phyloP scores from a whole-genome alignment of 164 flowering plant genomes.

The Berberis vulgaris region DNA sequence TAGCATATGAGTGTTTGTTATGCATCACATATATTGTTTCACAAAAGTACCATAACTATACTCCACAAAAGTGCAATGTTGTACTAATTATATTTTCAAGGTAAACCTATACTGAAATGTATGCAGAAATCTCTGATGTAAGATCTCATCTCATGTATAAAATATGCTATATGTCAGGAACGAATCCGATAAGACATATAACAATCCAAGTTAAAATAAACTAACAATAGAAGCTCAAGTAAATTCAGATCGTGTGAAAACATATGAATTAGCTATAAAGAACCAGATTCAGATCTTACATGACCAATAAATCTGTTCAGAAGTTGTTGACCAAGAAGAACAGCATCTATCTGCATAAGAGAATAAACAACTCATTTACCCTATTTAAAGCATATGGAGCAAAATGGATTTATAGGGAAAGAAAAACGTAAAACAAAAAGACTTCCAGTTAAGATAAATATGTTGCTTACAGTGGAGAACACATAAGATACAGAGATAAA shows the following conservation, averaged over 20 bases:
- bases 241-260: neutral
- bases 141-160: neutral
- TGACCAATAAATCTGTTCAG: constrained; percentile 46
- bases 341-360: constrained; percentile 52
- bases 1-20: neutral
- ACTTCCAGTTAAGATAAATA: neutral
- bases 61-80: too few relatives aligned
- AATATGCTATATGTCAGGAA: neutral
- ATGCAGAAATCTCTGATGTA: neutral
- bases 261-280: neutral
- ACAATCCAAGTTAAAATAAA: neutral
- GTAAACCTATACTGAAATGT: neutral
- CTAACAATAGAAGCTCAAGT: neutral
- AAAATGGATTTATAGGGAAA: neutral
- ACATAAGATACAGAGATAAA: neutral
- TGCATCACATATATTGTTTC: too few relatives aligned
- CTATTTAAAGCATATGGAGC: neutral
- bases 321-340: constrained; percentile 43
- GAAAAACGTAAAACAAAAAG: too few relatives aligned
- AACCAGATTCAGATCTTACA: constrained; percentile 20
- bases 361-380: constrained; percentile 1
- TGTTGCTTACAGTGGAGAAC: neutral
- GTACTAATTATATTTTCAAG: too few relatives aligned
- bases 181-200: neutral
- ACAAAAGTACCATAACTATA: too few relatives aligned